Evolutionary conservation across 2,329 filamentous ascomycete species (phyloP).

Genomic region (Sclerotinia spermophila): DNA sequence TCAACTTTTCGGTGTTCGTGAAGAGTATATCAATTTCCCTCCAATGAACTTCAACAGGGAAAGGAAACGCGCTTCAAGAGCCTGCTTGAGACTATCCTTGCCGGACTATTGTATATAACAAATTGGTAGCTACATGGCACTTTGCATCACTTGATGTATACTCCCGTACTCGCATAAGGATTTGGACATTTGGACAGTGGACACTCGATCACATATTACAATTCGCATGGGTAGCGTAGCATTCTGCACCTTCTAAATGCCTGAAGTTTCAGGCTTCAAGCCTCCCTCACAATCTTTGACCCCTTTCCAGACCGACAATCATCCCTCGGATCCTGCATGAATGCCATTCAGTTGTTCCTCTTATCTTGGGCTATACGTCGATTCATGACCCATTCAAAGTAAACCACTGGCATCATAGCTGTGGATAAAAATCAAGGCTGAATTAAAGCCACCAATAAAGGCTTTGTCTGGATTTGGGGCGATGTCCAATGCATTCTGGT

Average conservation of each 20-base stretch:
- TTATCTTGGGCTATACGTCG: not conserved
- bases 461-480: not conserved
- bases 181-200: not conserved
- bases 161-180: not conserved
- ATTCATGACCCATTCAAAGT: not conserved
- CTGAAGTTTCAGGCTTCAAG: not conserved
- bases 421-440: not conserved
- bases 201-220: not conserved
- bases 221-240: not conserved
- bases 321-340: not conserved
- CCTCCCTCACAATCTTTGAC: not conserved
- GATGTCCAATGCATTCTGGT: not conserved
- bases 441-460: not conserved
- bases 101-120: not conserved
- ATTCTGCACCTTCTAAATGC: not conserved
- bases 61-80: not conserved
- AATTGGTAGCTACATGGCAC: not conserved
- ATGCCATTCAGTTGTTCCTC: not conserved
- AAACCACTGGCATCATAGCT: not conserved
- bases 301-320: not conserved
- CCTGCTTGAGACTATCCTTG: not conserved
- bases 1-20: not conserved
- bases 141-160: not conserved
- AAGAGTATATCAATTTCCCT: not conserved
- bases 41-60: not conserved